Evolutionary conservation across 148 eudicot genomes (phyloP).

Genomic region (Chenopodium album): DNA sequence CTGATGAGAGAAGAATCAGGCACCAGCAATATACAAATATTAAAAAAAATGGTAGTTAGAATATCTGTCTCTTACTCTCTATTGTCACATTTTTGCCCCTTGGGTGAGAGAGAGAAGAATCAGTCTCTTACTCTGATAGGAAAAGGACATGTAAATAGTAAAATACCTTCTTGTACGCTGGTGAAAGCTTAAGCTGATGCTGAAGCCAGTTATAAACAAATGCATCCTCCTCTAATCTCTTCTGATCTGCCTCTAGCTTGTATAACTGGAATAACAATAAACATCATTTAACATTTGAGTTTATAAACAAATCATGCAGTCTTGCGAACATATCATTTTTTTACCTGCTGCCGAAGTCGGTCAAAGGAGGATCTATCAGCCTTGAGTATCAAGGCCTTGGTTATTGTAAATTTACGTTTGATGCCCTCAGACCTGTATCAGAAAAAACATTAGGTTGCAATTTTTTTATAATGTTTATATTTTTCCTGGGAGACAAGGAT

Average conservation of each 20-base stretch:
- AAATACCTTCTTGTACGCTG: slow-evolving; percentile 70
- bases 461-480: no score
- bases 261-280: slow-evolving; percentile 41
- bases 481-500: background rate
- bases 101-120: background rate
- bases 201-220: slow-evolving; percentile 82
- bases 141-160: background rate
- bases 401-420: slow-evolving; percentile 63
- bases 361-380: slow-evolving; percentile 78
- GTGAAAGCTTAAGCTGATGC: slow-evolving; percentile 74
- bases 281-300: background rate
- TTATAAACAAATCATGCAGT: background rate
- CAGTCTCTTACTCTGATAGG: background rate
- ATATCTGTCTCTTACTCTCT: background rate
- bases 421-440: slow-evolving; percentile 53
- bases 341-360: slow-evolving; percentile 67
- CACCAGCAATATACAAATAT: background rate
- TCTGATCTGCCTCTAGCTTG: slow-evolving; percentile 61
- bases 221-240: slow-evolving; percentile 75
- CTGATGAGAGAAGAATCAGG: background rate
- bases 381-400: slow-evolving; percentile 60
- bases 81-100: background rate
- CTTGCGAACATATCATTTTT: background rate
- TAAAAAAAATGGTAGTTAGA: background rate
- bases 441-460: background rate